Evolutionary conservation across 2,329 filamentous ascomycete genomes (phyloP), one percentile per base, ranked within the genome.

Genomic region (Monilinia polystroma): DNA sequence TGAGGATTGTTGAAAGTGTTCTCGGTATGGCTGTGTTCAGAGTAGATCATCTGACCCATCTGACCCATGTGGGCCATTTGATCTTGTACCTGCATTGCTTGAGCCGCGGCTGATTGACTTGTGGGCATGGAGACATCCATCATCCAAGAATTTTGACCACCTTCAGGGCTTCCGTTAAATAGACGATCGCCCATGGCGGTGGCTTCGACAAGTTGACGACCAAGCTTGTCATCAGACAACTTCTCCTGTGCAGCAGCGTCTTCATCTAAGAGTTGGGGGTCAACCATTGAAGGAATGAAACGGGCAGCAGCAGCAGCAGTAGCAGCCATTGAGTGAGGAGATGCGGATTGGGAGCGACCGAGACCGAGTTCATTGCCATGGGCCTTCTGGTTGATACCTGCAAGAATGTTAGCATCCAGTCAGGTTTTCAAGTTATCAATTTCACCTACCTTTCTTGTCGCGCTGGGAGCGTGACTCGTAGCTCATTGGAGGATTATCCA

Each of bases 401-500:
- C 12, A 62, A 52, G 35, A 53, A 47, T 18, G 14, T 66, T 53
- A 66, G 55, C n/a, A 53, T 26, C 5, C 23, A 41, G 35, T n/a
- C 43, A 29, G n/a, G 45, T 23, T 16, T 26, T 16, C n/a, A 35
- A 53, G 8, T 18, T 35, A 53, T 43, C 23, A 51, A 6, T 69
- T 71, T 56, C 67, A 57, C 77, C 68, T 72, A 81, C 80, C 73
- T 74, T 80, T 79, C 45, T 73, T 77, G 35, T 78, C 76, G n/a
- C 75, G 72, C 10, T 73, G 72, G 14, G 74, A 69, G 16, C 76
- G 76, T 55, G 74, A 76, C 52, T 84, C 84, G 56, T 84, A 84
- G 73, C 77, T 81, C 20, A 80, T 72, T 1, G 84, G 82, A 1
- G 83, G 82, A 63, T 87, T 84, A 29, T 87, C 85, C 4, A 86